A percentile compares a stretch with the other conserved stretches of the same genome.
These are phyloP conservation scores for Dissoconium aciculare DNA, from an alignment of 2,329 filamentous ascomycete genomes.

Conservation along the genomic window DNA sequence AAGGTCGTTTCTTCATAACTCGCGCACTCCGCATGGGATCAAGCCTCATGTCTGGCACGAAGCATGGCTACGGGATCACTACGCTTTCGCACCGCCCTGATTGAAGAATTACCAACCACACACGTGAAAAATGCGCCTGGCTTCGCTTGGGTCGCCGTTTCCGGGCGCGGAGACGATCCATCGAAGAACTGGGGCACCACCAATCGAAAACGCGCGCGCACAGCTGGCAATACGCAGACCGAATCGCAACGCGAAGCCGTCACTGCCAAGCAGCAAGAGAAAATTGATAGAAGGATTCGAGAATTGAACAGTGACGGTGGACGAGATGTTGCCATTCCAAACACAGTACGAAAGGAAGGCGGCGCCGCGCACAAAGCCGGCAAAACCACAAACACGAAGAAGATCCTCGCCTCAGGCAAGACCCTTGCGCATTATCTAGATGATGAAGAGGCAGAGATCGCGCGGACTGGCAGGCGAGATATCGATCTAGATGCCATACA, in stretches of 20 bases:
- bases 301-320: slow-evolving; percentile 62
- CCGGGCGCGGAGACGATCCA: slow-evolving; percentile 37
- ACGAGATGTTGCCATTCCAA: slow-evolving; percentile 53
- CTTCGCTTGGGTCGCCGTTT: slow-evolving; percentile 84
- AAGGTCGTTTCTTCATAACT: too few relatives aligned
- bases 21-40: too few relatives aligned
- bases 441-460: slow-evolving; percentile 53
- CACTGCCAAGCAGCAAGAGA: slow-evolving; percentile 67
- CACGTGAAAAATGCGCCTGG: slow-evolving; percentile 58
- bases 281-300: slow-evolving; percentile 65
- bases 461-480: slow-evolving; percentile 22
- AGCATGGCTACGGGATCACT: slow-evolving; percentile 12
- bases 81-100: slow-evolving; percentile 45
- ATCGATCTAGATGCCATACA: slow-evolving; percentile 14
- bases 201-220: slow-evolving; percentile 55
- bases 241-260: slow-evolving; percentile 42
- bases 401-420: slow-evolving; percentile 66
- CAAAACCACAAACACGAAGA: slow-evolving; percentile 55
- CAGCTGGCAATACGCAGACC: slow-evolving; percentile 23
- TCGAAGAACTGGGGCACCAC: slow-evolving; percentile 31
- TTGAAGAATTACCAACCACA: slow-evolving; percentile 63
- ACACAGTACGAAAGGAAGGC: slow-evolving; percentile 39
- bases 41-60: too few relatives aligned
- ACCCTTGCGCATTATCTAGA: slow-evolving; percentile 72
- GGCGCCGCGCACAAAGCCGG: slow-evolving; percentile 32